Base-by-base conservation (phyloP, 176 grass and related monocot genomes). In the Triticum timopheevii region DNA sequence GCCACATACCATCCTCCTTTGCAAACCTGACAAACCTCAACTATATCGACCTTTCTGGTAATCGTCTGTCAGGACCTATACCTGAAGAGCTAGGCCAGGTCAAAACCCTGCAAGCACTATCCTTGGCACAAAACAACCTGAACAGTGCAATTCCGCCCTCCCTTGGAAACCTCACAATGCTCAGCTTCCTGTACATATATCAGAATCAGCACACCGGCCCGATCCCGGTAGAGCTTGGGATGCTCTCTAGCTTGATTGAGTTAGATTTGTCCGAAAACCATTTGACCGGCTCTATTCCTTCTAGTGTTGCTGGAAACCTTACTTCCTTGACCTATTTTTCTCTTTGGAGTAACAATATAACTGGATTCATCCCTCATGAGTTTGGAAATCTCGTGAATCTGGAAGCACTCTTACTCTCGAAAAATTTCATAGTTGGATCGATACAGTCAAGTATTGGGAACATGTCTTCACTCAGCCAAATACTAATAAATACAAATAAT, bases 61-160 rank as follows among this genome's bases (percentile, higher is more conserved):
- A 92, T 31, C 20, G 44, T 1, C 30, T 92, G 2, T 82, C 87
- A 6, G 86, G 90, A 6, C 13, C 9, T 0, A 86, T 92, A 28
- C 90, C 86, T 16, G 0, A 12, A 27, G 85, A 80, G n/a, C 40
- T 92, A 13, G 66, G 61, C 16, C 85, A 30, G 0, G 0, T 63
- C 15, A 70, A 25, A 31, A 64, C 34, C 3, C 80, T 40, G 16
- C 31, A 23, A 20, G 7, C 6, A 50, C 25, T 76, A 54, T 22
- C 2, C 45, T 6, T 76, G 22, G 22, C 0, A 8, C 7, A 75
- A 75, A 92, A 89, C 31, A 10, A 9, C 35, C 59, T 80, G 0
- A 27, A 40, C 3, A 23, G 7, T 7, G 0, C 2, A 12, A 80
- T 65, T 30, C 61, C 78, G 0, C 13, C 61, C 35, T 44, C 61